Evolutionary conservation across 2,329 filamentous ascomycete species (phyloP), one percentile per base, ranked within the genome.

Genomic region (Cyclaneusma minus): DNA sequence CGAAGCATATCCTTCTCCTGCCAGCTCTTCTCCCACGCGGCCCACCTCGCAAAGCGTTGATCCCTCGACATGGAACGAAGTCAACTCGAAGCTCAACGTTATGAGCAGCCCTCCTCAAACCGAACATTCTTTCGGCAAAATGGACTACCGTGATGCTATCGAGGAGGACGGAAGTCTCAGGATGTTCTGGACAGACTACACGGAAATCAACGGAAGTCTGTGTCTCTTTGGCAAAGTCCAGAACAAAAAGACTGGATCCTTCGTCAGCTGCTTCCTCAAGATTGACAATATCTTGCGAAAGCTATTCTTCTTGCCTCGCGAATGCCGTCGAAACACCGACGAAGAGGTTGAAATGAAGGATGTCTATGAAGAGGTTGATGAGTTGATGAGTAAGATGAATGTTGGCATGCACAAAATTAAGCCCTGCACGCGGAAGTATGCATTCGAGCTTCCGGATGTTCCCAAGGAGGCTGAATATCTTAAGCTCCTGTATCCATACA

Each of bases 181-280:
- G 39, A 83, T 98, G 58, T 98, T 94, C 57, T 98, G 89, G 89
- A 78, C 81, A 6, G 89, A 98, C 51, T 98, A 93, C 45, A 83
- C 78, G 1, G 89, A 98, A 47, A 61, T 93, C 47, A 84, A 85
- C 42, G 87, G 87, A 32, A 89, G 75, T 39, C 59, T 98, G 7
- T 95, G 84, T 49, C 64, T 98, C 7, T 95, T 98, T 45, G 89
- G 89, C 36, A 98, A 98, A 48, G 87, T 94, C 13, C 72, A 84
- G 42, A 84, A 94, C 56, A 93, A 85, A 51, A 78, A 73, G 42
- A 81, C 70, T 2, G 73, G 68, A 27, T 60, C 62, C 22, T 85
- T 81, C 46, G 77, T 84, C 32, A 98, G 89, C 53, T 91, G 84
- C 43, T 95, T 98, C 43, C 68, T 94, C 49, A 95, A 95, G 51